phyloP scores from a whole-genome alignment of 148 eudicot genomes.

The Chenopodium suecicum region DNA sequence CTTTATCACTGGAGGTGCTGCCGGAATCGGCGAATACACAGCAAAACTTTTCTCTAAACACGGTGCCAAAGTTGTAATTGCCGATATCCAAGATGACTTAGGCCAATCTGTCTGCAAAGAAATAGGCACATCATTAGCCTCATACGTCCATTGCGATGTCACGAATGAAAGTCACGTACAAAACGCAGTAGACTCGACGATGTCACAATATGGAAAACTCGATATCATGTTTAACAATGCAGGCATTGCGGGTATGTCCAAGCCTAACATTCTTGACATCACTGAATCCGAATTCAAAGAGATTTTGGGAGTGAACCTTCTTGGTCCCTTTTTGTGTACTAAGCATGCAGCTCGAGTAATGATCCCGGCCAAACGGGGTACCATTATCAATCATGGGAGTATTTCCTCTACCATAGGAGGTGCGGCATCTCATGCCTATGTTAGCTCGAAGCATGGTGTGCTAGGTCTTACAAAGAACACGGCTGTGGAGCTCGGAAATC shows the following conservation, averaged over 20 bases:
- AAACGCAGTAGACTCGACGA: conserved; percentile 26
- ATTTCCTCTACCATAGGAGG: conserved; percentile 24
- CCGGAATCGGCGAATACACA: conserved; percentile 34
- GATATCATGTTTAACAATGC: conserved; percentile 47
- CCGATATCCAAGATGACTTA: conserved; percentile 36
- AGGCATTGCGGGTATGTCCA: not conserved
- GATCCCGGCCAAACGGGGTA: conserved; percentile 30
- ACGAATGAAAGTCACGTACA: conserved; percentile 28
- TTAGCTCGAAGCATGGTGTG: conserved; percentile 32
- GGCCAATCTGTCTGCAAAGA: conserved; percentile 31
- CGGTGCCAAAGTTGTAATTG: conserved; percentile 37
- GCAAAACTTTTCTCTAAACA: conserved; percentile 29
- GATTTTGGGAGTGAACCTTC: conserved; percentile 25
- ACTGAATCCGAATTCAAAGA: conserved; percentile 28
- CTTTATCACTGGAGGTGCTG: conserved; percentile 41
- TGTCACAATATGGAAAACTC: conserved; percentile 28
- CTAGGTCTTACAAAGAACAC: conserved; percentile 33
- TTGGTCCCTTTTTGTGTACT: conserved; percentile 35
- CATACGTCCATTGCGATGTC: conserved; percentile 37
- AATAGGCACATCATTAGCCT: conserved; percentile 25
- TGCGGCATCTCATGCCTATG: conserved; percentile 26
- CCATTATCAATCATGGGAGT: conserved; percentile 33
- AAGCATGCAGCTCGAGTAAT: no score
- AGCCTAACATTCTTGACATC: conserved; percentile 15
- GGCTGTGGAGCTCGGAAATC: conserved; percentile 39